A percentile compares a stretch with the other conserved stretches of the same genome.
These are phyloP conservation scores for Diddensiella santjacobensis DNA, from an alignment of 805 yeast species.

Conservation along the genomic window DNA sequence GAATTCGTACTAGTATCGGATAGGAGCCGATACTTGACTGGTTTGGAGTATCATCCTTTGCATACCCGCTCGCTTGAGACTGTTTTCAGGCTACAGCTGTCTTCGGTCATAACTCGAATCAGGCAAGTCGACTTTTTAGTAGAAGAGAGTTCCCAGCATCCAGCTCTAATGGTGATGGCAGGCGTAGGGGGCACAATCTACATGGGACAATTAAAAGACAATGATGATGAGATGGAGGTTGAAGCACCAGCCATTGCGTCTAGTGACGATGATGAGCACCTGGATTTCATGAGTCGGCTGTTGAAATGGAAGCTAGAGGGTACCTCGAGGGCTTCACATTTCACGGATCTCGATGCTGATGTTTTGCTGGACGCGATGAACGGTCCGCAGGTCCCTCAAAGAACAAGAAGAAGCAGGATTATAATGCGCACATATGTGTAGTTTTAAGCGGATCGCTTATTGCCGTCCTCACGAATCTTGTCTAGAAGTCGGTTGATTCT, in stretches of 20 bases:
- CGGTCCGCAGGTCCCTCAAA: too few relatives aligned
- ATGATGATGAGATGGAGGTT: too few relatives aligned
- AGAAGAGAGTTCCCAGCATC: background rate
- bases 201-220: background rate
- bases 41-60: background rate
- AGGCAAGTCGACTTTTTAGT: background rate
- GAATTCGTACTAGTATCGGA: constrained; percentile 11
- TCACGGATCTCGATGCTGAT: background rate
- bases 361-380: too few relatives aligned
- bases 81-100: constrained; percentile 6
- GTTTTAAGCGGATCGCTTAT: background rate
- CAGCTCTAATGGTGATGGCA: background rate
- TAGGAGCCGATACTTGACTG: constrained; percentile 9
- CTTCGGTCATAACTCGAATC: constrained; percentile 9
- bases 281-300: background rate
- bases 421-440: too few relatives aligned
- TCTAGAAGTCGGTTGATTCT: constrained; percentile 74
- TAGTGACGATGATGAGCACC: background rate
- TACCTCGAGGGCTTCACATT: background rate
- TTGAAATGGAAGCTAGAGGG: background rate
- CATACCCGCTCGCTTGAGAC: constrained; percentile 1
- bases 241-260: too few relatives aligned
- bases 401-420: too few relatives aligned
- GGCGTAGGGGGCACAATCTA: background rate
- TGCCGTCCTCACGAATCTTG: constrained; percentile 49